Evolutionary conservation across 2,329 filamentous ascomycete species (phyloP), one percentile per base, ranked within the genome.

Genomic region (Cordyceps javanica): DNA sequence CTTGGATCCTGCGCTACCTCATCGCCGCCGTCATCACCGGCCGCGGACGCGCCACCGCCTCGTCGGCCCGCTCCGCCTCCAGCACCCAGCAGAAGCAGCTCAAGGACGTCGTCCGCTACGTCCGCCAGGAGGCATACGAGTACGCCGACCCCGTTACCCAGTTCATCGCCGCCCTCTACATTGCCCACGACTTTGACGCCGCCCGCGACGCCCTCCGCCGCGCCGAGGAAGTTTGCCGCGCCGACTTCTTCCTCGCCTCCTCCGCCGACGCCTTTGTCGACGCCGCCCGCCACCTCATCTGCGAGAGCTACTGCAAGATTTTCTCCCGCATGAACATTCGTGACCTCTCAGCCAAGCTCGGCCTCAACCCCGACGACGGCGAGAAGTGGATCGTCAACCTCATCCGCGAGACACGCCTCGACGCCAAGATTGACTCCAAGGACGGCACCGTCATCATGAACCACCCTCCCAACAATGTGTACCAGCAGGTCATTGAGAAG

Each of bases 381-480:
- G 94, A 99, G 85, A 99, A 99, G 82, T 99, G 94, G 94, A 99
- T 99, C 69, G 94, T 99, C 67, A 99, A 99, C 80, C 83, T 99
- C 63, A 99, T 99, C 76, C 88, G 94, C 63, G 94, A 99, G 77
- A 99, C 94, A 25, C 85, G 92, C 62, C 89, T 99, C 62, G 94
- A 99, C 71, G 94, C 94, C 69, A 99, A 99, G 85, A 97, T 97
- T 72, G 94, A 99, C 78, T 97, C 96, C 79, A 91, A 97, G 80
- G 90, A 96, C 77, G 94, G 94, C 70, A 97, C 94, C 56, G 94
- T 99, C 55, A 86, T 97, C 66, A 99, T 99, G 93, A 97, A 99
- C 81, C 94, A 99, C 78, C 94, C 93, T 53, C 93, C 94, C 62
- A 94, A 95, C 79, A 96, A 91, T 63, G 93, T 99, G 65, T 97